These are phyloP conservation scores for Xylaria sp. DNA, from an alignment of 2,329 filamentous ascomycete genomes.

Conservation along the genomic window DNA sequence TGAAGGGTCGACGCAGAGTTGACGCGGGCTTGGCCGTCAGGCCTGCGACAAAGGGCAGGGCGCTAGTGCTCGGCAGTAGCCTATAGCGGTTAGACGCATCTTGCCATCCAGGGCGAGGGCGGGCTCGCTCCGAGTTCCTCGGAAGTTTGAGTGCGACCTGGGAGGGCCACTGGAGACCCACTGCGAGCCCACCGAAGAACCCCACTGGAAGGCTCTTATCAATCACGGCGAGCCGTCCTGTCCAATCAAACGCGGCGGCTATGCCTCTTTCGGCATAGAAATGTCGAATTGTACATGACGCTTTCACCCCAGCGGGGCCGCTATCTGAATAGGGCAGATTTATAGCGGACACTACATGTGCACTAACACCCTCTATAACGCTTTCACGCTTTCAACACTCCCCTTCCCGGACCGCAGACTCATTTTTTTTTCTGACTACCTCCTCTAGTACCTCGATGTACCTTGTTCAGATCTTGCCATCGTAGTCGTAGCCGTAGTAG, in stretches of 20 bases:
- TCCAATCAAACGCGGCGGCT: slow-evolving; percentile 3
- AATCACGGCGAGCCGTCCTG: not conserved
- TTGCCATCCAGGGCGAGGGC: not conserved
- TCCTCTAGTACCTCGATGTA: not conserved
- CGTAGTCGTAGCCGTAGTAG: not conserved
- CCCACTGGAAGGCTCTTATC: not conserved
- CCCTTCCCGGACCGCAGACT: not conserved
- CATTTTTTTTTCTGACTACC: not conserved
- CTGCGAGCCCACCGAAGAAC: too few relatives aligned
- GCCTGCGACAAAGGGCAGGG: not conserved
- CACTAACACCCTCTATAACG: not conserved
- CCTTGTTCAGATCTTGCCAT: too few relatives aligned
- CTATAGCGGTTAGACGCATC: not conserved
- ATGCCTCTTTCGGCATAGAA: slow-evolving; percentile 11
- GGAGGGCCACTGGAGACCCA: not conserved
- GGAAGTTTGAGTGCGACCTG: not conserved
- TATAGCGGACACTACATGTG: not conserved
- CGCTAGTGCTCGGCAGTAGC: not conserved
- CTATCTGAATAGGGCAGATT: not conserved
- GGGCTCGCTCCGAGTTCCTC: not conserved
- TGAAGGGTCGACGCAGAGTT: not conserved
- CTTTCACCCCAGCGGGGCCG: not conserved
- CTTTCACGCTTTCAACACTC: not conserved
- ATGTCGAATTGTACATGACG: slow-evolving; percentile 16
- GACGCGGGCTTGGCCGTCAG: not conserved